Conservation (phyloP, 306 rosid genomes). For the Quercus bicolor region DNA sequence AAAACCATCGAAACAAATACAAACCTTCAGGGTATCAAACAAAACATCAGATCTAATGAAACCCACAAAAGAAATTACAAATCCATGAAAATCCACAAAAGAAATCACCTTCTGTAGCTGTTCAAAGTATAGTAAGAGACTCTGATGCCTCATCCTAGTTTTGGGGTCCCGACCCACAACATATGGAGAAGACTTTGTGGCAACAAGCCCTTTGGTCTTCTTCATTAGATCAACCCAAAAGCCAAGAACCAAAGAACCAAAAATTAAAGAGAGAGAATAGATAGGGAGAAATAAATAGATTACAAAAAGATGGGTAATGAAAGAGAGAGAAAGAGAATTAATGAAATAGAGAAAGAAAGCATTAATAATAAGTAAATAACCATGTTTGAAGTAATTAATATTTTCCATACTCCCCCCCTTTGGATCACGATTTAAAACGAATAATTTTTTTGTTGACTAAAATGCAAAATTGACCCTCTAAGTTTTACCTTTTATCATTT, state of each 20-base stretch:
- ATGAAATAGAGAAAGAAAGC: slow-evolving; percentile 18
- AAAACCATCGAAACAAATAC: neutral
- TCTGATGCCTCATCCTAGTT: slow-evolving; percentile 55
- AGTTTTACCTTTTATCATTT: too few species aligned
- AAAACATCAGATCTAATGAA: slow-evolving; percentile 43
- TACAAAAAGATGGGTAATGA: neutral
- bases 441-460: too few species aligned
- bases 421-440: too few species aligned
- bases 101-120: slow-evolving; percentile 65
- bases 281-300: neutral
- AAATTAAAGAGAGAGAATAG: neutral
- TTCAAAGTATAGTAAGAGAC: slow-evolving; percentile 76
- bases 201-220: slow-evolving; percentile 64
- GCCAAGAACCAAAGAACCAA: neutral
- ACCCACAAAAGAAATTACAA: slow-evolving; percentile 13
- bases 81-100: slow-evolving; percentile 11
- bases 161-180: slow-evolving; percentile 50
- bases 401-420: too few species aligned
- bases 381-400: too few species aligned
- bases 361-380: too few species aligned
- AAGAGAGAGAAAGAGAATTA: slow-evolving; percentile 27
- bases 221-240: slow-evolving; percentile 55
- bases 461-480: too few species aligned
- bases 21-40: slow-evolving; percentile 16
- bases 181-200: slow-evolving; percentile 37